Base-by-base conservation (phyloP, 2,329 filamentous ascomycete species). In the Chaetoscypha palmicola region DNA sequence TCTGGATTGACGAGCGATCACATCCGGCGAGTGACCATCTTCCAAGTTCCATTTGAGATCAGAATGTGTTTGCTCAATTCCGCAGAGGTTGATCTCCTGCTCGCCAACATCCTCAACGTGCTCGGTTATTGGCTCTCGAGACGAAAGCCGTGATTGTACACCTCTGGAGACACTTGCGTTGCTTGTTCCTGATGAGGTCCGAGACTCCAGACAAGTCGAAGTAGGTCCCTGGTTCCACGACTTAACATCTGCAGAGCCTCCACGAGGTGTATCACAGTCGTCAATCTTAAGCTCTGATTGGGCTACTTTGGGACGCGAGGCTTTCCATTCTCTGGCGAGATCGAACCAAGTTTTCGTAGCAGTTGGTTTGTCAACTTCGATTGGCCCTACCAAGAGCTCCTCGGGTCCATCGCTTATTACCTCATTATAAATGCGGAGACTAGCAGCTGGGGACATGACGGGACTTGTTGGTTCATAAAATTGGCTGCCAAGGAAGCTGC, bases 401-500 rank as follows among this genome's bases (percentile, higher is more conserved):
- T 33, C 39, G n/a, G 10, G 19, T 30, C 21, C 20, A 19, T 21
- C 22, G 4, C 20, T 31, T 24, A 19, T 32, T 14, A 41, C 8
- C 21, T 37, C 34, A 12, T 5, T 22, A 11, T 23, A 16, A 22
- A 34, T 34, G 5, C 22, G 30, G 4, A 17, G 8, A 24, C 11
- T 41, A 11, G 33, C 31, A 4, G 7, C 21, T 22, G 20, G 20
- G 9, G 19, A 7, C 22, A 23, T 7, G 2, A 22, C 28, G 24
- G 9, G n/a, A 11, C 26, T 31, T 23, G 19, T 5, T 16, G 41
- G 19, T 10, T 38, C 45, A 12, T 37, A 44, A 26, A 32, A 44
- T 28, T 48, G 45, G 40, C 41, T 48, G 9, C 45, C 45, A 4
- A 44, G 16, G 16, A 44, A 48, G 12, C 38, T 36, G n/a, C 31